A percentile compares a stretch with the other conserved stretches of the same genome.
Evolutionary conservation across 345 rosid genomes (phyloP).

Genomic region (Firmiana major): DNA sequence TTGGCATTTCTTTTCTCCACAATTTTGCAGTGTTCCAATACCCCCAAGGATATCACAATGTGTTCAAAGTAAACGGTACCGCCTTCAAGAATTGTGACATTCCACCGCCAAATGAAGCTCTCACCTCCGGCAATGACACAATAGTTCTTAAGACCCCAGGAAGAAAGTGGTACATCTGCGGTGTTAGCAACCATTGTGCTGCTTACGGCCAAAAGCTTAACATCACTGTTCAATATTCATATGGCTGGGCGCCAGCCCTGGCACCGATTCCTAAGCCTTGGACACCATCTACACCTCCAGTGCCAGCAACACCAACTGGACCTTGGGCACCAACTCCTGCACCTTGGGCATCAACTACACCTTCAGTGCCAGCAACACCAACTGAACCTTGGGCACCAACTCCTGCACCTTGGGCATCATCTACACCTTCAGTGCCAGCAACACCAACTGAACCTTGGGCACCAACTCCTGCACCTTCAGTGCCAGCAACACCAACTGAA

Average conservation of each 20-base stretch:
- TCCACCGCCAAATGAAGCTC: not conserved
- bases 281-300: not conserved
- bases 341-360: not conserved
- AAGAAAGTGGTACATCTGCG: constrained; percentile 49
- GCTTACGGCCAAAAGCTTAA: constrained; percentile 35
- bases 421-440: not conserved
- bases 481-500: too few species aligned
- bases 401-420: not conserved
- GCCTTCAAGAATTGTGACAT: constrained; percentile 29
- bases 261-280: not conserved
- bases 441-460: too few species aligned
- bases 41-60: constrained; percentile 22
- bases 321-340: not conserved
- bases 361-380: not conserved
- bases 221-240: constrained; percentile 14
- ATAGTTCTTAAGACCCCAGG: constrained; percentile 27
- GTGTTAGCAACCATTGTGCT: constrained; percentile 28
- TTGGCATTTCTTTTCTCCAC: too few species aligned
- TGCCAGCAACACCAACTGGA: not conserved
- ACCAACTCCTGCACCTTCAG: not conserved
- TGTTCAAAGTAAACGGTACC: constrained; percentile 25
- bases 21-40: constrained; percentile 41
- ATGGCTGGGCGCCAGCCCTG: constrained; percentile 10
- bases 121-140: constrained; percentile 24
- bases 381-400: not conserved